phyloP scores from a whole-genome alignment of 2,329 filamentous ascomycete genomes.

The Trichoderma polysporum region DNA sequence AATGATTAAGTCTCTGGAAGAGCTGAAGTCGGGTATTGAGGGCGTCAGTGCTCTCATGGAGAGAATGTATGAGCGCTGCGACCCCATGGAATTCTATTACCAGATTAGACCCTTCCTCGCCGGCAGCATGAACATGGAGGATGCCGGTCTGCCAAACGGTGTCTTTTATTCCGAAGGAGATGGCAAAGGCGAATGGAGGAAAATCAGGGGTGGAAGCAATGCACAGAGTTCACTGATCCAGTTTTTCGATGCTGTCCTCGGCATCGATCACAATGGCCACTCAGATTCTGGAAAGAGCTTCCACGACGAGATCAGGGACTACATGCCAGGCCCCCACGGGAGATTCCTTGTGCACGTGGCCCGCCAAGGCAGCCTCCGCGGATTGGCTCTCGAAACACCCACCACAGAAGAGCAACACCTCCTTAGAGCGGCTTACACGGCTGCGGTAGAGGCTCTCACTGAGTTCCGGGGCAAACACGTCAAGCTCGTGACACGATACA shows the following conservation, averaged over 20 bases:
- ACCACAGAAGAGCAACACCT: conserved; percentile 50
- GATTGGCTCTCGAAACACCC: conserved; percentile 59
- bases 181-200: conserved; percentile 65
- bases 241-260: conserved; percentile 85
- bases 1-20: conserved; percentile 63
- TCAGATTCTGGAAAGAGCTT: conserved; percentile 40
- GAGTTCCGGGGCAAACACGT: conserved; percentile 83
- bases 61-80: conserved; percentile 86
- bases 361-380: conserved; percentile 70
- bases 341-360: conserved; percentile 73
- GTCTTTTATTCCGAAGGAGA: conserved; percentile 79
- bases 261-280: conserved; percentile 67
- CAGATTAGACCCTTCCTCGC: conserved; percentile 84
- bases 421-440: conserved; percentile 58
- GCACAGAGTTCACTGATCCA: conserved; percentile 91
- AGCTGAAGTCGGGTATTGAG: conserved; percentile 65
- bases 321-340: conserved; percentile 86
- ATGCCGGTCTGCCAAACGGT: conserved; percentile 77
- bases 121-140: conserved; percentile 88
- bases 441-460: conserved; percentile 72
- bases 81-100: conserved; percentile 86
- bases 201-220: conserved; percentile 87
- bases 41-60: conserved; percentile 67
- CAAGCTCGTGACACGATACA: conserved; percentile 85
- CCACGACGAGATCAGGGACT: conserved; percentile 71